Evolutionary conservation across 2,329 filamentous ascomycete genomes (phyloP).

Genomic region (Colletotrichum ledebouriae): DNA sequence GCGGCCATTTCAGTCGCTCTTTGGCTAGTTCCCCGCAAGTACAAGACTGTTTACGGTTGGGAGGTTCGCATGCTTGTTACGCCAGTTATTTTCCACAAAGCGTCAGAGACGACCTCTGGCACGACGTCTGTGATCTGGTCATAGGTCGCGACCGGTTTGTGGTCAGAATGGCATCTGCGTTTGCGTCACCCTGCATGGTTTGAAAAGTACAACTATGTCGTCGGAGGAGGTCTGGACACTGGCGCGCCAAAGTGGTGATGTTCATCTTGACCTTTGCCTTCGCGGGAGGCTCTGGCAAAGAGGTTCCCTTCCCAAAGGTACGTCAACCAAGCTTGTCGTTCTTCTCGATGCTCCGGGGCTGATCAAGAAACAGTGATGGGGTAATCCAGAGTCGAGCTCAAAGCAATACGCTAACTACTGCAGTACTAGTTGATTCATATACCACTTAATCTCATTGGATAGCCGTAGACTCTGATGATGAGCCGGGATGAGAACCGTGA

Average conservation of each 20-base stretch:
- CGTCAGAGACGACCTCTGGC: constrained; percentile 38
- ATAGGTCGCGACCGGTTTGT: constrained; percentile 51
- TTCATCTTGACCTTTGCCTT: constrained; percentile 45
- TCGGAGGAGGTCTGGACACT: constrained; percentile 43
- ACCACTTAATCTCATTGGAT: too few relatives aligned
- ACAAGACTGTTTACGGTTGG: constrained; percentile 40
- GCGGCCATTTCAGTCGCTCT: constrained; percentile 27
- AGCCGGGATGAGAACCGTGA: too few relatives aligned
- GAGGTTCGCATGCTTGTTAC: constrained; percentile 36
- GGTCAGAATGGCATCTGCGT: constrained; percentile 49
- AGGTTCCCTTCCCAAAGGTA: constrained; percentile 42
- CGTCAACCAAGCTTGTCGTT: background rate
- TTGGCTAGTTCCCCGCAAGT: constrained; percentile 32
- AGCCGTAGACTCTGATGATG: too few relatives aligned
- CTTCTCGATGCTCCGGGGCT: background rate
- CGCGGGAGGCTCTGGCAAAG: constrained; percentile 42
- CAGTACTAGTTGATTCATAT: constrained; percentile 17
- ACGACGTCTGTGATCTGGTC: constrained; percentile 41
- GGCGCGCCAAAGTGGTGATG: constrained; percentile 45
- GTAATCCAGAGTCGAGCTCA: constrained; percentile 24
- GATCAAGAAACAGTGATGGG: constrained; percentile 27
- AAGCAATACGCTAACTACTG: constrained; percentile 41
- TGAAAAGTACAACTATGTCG: constrained; percentile 47
- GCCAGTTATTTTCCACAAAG: constrained; percentile 41
- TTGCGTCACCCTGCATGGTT: constrained; percentile 46